Evolutionary conservation across 2,329 filamentous ascomycete genomes (phyloP).

Genomic region (Microsporum audouinii): DNA sequence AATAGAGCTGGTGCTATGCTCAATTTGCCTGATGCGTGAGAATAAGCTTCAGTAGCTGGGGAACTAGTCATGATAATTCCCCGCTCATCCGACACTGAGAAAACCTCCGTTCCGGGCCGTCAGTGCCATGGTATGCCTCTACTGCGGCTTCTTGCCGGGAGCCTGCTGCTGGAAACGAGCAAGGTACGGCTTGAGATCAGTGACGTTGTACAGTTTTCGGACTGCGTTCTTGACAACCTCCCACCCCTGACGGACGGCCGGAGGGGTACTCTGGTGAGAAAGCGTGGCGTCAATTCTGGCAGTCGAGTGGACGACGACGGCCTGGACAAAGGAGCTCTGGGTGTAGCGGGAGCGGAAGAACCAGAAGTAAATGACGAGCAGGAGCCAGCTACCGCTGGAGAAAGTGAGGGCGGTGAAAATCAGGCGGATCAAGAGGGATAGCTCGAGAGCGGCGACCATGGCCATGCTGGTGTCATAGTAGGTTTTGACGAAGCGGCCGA

Average conservation of each 20-base stretch:
- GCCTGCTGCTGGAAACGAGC: conserved; percentile 33
- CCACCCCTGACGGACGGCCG: conserved; percentile 68
- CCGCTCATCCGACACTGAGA: neutral
- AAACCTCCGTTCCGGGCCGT: neutral
- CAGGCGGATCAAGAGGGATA: conserved; percentile 74
- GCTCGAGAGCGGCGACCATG: conserved; percentile 78
- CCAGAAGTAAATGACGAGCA: conserved; percentile 72
- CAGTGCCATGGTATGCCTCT: conserved; percentile 13
- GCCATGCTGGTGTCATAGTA: conserved; percentile 98
- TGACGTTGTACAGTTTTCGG: conserved; percentile 64
- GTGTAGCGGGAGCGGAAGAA: conserved; percentile 85
- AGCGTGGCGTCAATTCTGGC: conserved; percentile 69
- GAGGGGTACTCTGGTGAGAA: conserved; percentile 76
- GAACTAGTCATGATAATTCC: neutral
- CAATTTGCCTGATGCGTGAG: neutral
- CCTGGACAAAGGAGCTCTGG: conserved; percentile 89
- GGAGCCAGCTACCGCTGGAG: conserved; percentile 80
- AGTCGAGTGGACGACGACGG: conserved; percentile 59
- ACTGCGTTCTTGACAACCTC: conserved; percentile 61
- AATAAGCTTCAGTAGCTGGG: neutral
- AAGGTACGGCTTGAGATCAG: conserved; percentile 65
- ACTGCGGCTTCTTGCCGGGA: conserved; percentile 39
- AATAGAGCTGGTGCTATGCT: neutral
- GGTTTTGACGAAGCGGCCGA: conserved; percentile 89
- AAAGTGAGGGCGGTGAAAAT: conserved; percentile 73